phyloP scores from a whole-genome alignment of 805 yeast species.

The Komagataella pseudopastoris region DNA sequence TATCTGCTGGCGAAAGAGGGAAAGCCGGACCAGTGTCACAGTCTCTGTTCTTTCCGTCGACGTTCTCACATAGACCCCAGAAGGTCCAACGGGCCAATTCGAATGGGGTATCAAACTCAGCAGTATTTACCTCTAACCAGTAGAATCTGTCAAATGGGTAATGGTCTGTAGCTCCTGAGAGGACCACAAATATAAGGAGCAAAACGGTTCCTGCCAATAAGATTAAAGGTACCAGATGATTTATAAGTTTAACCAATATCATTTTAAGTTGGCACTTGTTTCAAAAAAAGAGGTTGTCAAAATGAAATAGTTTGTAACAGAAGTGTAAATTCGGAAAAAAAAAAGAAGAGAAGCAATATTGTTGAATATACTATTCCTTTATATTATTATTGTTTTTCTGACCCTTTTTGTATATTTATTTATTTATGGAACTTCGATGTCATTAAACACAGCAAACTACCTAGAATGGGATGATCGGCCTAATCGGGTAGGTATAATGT shows the following conservation, averaged over 20 bases:
- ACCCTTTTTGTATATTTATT: neutral
- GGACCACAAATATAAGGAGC: conserved; percentile 39
- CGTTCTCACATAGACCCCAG: conserved; percentile 59
- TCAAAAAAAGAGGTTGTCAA: neutral
- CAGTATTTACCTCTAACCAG: conserved; percentile 62
- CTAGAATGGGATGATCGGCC: neutral
- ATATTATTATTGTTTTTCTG: neutral
- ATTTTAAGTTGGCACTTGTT: neutral
- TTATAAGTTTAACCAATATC: neutral
- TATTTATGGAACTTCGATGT: neutral
- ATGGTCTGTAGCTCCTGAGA: conserved; percentile 47
- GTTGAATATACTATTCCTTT: neutral
- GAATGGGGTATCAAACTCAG: conserved; percentile 33
- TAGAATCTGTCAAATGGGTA: conserved; percentile 54
- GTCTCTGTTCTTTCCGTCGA: conserved; percentile 16
- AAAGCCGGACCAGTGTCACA: conserved; percentile 45
- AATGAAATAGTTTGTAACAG: neutral
- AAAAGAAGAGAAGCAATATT: neutral
- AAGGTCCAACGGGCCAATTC: conserved; percentile 61
- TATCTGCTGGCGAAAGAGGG: conserved; percentile 66
- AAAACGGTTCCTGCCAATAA: conserved; percentile 33
- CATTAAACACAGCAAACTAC: neutral
- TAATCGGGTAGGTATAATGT: neutral
- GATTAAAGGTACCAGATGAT: conserved; percentile 23
- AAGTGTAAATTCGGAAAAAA: neutral